Base-by-base conservation (phyloP, 345 rosid species). In the Salix udensis region DNA sequence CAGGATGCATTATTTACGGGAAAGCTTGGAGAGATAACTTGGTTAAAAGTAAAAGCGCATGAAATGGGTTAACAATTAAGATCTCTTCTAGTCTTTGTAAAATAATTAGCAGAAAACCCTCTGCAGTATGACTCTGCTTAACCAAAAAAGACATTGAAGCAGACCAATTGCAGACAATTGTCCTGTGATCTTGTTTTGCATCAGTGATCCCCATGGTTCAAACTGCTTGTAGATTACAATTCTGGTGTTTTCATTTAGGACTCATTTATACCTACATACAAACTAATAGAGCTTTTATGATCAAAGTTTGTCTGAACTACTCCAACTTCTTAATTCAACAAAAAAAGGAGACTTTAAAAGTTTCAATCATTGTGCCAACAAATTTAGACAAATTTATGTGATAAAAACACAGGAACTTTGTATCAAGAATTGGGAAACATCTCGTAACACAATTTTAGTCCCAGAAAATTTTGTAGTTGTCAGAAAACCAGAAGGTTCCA, bases 401-500 rank as follows among this genome's bases (percentile, higher is more conserved):
- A 50, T 71, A 26, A 36, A 5, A 52, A 30, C 39, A 36, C 42
- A 71, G 34, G 21, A n/a, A 10, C 23, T 58, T 58, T 8, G 62
- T n/a, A 58, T 58, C 4, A 5, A 9, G 28, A 58, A 10, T 58
- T 3, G 28, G 4, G 4, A 44, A 44, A 44, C 70, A 40, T 28
- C 40, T 12, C 30, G 39, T 16, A n/a, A 37, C 23, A 30, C 36
- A 48, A 31, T 37, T 21, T 18, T 48, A 66, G 66, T 13, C 71
- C 48, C 18, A 68, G 10, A 28, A 50, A 58, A 9, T 18, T 18
- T 19, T 70, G 28, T 12, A 28, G 24, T 52, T 65, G 39, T 55
- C 64, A 50, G 67, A 44, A 23, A 53, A 76, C 72, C 28, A 44
- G 16, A 36, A 52, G 48, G 78, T 4, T 30, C 71, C 65, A 53